These are phyloP conservation scores for Quercus berberidifolia DNA, from an alignment of 306 rosid species.

Conservation along the genomic window DNA sequence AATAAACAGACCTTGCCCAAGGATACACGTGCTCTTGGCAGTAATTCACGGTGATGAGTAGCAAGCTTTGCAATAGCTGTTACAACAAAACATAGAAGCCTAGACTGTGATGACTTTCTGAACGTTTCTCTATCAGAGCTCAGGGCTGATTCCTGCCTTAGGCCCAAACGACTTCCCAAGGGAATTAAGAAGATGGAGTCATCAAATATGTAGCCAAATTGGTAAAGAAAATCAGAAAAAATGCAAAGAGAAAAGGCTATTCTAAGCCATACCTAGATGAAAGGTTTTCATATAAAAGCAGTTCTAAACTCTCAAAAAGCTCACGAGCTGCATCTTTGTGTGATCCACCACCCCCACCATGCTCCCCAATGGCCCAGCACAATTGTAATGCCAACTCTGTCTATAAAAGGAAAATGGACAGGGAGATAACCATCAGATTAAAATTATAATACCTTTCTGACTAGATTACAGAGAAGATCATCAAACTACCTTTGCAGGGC, in stretches of 20 bases:
- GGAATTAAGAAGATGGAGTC: slow-evolving; percentile 17
- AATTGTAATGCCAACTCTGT: slow-evolving; percentile 88
- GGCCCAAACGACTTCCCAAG: slow-evolving; percentile 70
- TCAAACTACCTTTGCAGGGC: slow-evolving; percentile 71
- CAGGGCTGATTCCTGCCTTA: slow-evolving; percentile 57
- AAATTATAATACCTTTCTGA: slow-evolving; percentile 4
- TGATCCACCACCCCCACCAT: slow-evolving; percentile 88
- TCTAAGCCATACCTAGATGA: slow-evolving; percentile 64
- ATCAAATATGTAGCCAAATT: slow-evolving; percentile 17
- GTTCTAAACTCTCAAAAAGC: slow-evolving; percentile 91
- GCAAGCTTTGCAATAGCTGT: slow-evolving; percentile 98
- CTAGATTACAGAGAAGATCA: slow-evolving; percentile 14
- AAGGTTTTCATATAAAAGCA: slow-evolving; percentile 91
- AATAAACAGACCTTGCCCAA: slow-evolving; percentile 73
- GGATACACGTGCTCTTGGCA: slow-evolving; percentile 88
- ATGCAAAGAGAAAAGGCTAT: slow-evolving; percentile 15
- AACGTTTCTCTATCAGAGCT: slow-evolving; percentile 47
- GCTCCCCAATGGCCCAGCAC: slow-evolving; percentile 99
- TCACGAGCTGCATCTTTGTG: slow-evolving; percentile 98
- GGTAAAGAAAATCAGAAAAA: slow-evolving; percentile 5
- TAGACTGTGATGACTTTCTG: slow-evolving; percentile 75
- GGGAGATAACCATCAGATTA: slow-evolving; percentile 12
- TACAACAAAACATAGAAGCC: slow-evolving; percentile 91
- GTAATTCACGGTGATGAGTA: slow-evolving; percentile 78
- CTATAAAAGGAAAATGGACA: slow-evolving; percentile 39